Percentiles rank a stretch among this genome's conserved stretches.
These are phyloP conservation scores for Baorangia bicolor DNA, from an alignment of 768 basidiomycete species.

Conservation along the genomic window DNA sequence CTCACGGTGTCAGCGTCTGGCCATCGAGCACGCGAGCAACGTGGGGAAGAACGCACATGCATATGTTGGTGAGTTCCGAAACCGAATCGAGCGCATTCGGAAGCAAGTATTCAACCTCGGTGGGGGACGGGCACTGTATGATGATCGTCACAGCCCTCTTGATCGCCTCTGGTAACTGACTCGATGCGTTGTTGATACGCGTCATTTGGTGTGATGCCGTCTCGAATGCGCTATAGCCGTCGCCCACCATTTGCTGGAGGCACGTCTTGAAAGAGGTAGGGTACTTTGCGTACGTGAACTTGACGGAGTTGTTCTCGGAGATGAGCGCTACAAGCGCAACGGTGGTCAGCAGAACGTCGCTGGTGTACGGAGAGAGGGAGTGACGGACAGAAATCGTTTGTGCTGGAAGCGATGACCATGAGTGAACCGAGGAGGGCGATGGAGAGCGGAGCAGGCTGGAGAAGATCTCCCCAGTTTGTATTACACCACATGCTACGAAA, in stretches of 20 bases:
- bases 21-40: not conserved
- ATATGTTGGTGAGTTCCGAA: constrained; percentile 19
- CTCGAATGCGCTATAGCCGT: constrained; percentile 22
- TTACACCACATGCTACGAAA: constrained; percentile 18
- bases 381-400: constrained; percentile 16
- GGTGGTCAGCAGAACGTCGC: not conserved
- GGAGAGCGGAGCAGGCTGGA: constrained; percentile 18
- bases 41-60: constrained; percentile 5
- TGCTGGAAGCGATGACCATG: constrained; percentile 17
- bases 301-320: constrained; percentile 5
- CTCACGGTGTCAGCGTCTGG: not conserved
- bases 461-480: constrained; percentile 21
- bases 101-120: constrained; percentile 14
- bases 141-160: constrained; percentile 16
- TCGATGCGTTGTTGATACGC: constrained; percentile 20
- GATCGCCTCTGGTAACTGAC: constrained; percentile 17
- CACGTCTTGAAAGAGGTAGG: constrained; percentile 23
- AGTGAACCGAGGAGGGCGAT: constrained; percentile 19
- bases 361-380: not conserved
- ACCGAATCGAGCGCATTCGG: constrained; percentile 20
- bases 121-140: constrained; percentile 7
- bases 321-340: constrained; percentile 1
- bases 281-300: constrained; percentile 16
- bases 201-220: constrained; percentile 20
- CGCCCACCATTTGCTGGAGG: constrained; percentile 23